Conservation (phyloP, 1,139 yeast species). For the Barnettozyma hawaiiensis region DNA sequence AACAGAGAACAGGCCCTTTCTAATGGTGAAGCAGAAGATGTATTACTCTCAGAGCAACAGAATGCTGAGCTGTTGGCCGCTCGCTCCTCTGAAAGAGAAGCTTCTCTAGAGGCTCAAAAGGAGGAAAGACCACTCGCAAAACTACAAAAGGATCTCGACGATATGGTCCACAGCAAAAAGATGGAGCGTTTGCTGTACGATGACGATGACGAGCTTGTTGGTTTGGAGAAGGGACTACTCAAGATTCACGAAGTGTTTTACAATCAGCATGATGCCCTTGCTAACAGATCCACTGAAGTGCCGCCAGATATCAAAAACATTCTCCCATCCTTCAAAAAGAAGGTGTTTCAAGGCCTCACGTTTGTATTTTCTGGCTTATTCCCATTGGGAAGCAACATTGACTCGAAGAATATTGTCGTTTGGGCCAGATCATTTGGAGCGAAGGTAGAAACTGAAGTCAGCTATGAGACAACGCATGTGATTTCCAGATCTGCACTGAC, state of each 20-base stretch:
- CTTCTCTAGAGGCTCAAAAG: constrained; percentile 34
- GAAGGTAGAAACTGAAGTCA: constrained; percentile 66
- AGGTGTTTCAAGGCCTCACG: constrained; percentile 62
- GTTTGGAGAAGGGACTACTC: constrained; percentile 57
- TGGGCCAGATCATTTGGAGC: constrained; percentile 96
- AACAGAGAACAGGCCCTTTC: constrained; percentile 7
- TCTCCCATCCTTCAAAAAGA: constrained; percentile 64
- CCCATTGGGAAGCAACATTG: constrained; percentile 69
- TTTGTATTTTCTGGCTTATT: constrained; percentile 82
- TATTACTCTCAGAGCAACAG: constrained; percentile 29
- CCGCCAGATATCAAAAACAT: constrained; percentile 68
- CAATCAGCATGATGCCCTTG: constrained; percentile 31
- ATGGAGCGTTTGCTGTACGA: constrained; percentile 55
- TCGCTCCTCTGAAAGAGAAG: constrained; percentile 29
- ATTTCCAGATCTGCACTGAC: constrained; percentile 73
- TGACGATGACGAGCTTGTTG: constrained; percentile 71
- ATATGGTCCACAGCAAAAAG: constrained; percentile 44
- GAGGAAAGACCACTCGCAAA: constrained; percentile 77
- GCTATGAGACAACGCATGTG: constrained; percentile 79
- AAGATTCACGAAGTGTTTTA: constrained; percentile 67
- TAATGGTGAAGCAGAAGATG: constrained; percentile 16
- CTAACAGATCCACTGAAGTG: constrained; percentile 5
- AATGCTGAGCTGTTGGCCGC: constrained; percentile 30
- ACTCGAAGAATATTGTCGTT: constrained; percentile 75
- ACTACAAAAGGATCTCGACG: constrained; percentile 69